A percentile compares a stretch with the other conserved stretches of the same genome.
Conservation (phyloP, 108 stramenopile species). For the Cyclostephanos invisitatus region DNA sequence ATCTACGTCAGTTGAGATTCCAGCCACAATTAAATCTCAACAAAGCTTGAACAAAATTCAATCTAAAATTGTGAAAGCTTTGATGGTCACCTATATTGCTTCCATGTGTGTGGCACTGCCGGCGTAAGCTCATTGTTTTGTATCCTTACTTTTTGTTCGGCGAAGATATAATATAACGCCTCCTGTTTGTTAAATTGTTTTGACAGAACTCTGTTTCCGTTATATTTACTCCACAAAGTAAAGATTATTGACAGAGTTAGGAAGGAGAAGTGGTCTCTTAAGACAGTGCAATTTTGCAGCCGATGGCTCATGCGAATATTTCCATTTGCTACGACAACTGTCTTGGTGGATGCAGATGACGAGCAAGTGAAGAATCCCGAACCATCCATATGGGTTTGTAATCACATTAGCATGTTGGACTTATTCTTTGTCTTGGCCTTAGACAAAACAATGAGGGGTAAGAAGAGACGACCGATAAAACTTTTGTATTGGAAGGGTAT, state of each 20-base stretch:
- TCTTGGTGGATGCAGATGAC: conserved; percentile 42
- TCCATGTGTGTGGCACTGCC: conserved; percentile 83
- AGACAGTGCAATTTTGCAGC: conserved; percentile 69
- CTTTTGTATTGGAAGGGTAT: conserved; percentile 87
- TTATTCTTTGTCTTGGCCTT: conserved; percentile 68
- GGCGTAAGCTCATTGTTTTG: conserved; percentile 11
- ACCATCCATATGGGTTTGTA: conserved; percentile 86
- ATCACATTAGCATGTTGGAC: conserved; percentile 81
- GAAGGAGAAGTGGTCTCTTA: conserved; percentile 60
- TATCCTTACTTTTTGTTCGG: background rate
- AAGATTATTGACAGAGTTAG: conserved; percentile 47
- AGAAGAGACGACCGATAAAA: conserved; percentile 74
- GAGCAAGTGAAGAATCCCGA: conserved; percentile 47
- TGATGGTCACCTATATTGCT: conserved; percentile 73
- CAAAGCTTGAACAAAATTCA: conserved; percentile 18
- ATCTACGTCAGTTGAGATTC: conserved; percentile 8
- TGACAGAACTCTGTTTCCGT: conserved; percentile 59
- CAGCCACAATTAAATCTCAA: background rate
- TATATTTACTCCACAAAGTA: conserved; percentile 48
- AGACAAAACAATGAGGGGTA: conserved; percentile 63
- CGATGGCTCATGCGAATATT: conserved; percentile 81
- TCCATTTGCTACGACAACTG: conserved; percentile 67
- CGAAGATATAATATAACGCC: background rate
- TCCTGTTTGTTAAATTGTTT: background rate
- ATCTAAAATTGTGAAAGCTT: conserved; percentile 30